phyloP scores from a whole-genome alignment of 345 rosid genomes.

The Eucalyptus pauciflora region DNA sequence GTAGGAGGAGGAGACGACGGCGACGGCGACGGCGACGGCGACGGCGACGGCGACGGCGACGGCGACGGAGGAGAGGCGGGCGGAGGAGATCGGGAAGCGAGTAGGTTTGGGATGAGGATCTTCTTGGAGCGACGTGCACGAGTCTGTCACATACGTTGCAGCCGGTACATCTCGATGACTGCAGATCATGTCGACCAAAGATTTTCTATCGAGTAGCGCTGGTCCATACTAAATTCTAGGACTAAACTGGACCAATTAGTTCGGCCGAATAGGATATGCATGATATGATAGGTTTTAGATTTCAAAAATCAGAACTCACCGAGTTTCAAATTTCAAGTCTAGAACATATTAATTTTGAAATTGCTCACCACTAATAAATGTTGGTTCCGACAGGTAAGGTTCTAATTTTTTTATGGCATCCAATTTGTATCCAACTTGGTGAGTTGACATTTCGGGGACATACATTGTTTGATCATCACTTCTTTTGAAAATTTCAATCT shows the following conservation, averaged over 20 bases:
- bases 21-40: background rate
- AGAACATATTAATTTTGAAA: background rate
- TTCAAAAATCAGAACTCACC: fast-evolving
- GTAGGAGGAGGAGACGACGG: background rate
- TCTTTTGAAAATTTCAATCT: too few species aligned
- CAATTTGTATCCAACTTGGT: background rate
- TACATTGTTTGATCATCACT: background rate
- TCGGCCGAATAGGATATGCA: too few species aligned
- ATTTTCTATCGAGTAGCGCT: background rate
- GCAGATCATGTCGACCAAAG: background rate
- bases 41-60: background rate
- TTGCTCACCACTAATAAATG: background rate
- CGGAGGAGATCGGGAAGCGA: background rate
- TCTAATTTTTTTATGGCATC: background rate
- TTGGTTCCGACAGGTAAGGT: background rate
- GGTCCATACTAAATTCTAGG: background rate
- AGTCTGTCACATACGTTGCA: too few species aligned
- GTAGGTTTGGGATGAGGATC: background rate
- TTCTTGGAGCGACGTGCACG: too few species aligned
- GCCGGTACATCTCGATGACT: too few species aligned
- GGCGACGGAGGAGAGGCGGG: background rate
- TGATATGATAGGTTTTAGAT: too few species aligned
- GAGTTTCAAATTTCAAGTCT: fast-evolving
- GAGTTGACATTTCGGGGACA: fast-evolving
- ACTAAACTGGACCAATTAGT: background rate